Conservation (phyloP, 306 rosid species). For the Sindora glabra region DNA sequence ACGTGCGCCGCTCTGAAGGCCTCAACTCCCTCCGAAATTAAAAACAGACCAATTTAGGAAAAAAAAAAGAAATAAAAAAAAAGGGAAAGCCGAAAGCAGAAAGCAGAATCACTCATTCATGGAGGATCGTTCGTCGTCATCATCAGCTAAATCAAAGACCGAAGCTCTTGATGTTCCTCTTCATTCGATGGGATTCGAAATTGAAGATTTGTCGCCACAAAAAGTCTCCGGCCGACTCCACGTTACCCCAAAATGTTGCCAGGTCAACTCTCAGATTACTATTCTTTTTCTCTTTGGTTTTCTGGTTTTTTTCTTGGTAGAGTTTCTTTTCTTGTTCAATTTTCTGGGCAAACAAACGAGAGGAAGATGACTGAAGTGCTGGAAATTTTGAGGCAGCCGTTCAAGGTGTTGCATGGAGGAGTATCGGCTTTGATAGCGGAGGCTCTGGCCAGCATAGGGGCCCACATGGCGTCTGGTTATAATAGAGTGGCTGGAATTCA, state of each 20-base stretch:
- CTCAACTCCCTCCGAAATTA: too few species aligned
- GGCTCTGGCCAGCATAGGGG: conserved; percentile 72
- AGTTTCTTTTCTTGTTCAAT: background rate
- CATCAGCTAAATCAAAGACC: conserved; percentile 21
- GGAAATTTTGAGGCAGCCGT: conserved; percentile 44
- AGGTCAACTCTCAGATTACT: conserved; percentile 38
- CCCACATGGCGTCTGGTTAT: conserved; percentile 60
- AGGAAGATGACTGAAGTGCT: background rate
- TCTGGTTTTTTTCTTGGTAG: background rate
- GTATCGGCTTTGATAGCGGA: conserved; percentile 89
- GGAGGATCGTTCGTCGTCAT: conserved; percentile 18
- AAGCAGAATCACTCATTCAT: too few species aligned
- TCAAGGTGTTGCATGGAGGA: conserved; percentile 96
- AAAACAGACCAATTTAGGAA: too few species aligned
- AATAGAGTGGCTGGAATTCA: conserved; percentile 85
- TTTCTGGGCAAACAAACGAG: background rate
- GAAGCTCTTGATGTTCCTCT: conserved; percentile 50
- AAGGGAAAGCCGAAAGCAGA: too few species aligned
- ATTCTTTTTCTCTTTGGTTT: background rate
- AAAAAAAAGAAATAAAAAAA: too few species aligned
- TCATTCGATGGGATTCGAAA: conserved; percentile 50
- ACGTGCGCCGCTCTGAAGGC: too few species aligned
- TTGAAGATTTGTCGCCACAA: conserved; percentile 39
- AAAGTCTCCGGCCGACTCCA: conserved; percentile 61
- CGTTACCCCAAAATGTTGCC: conserved; percentile 58